These are phyloP conservation scores for Brasenia schreberi DNA, from an alignment of 164 flowering plant species.

Conservation along the genomic window DNA sequence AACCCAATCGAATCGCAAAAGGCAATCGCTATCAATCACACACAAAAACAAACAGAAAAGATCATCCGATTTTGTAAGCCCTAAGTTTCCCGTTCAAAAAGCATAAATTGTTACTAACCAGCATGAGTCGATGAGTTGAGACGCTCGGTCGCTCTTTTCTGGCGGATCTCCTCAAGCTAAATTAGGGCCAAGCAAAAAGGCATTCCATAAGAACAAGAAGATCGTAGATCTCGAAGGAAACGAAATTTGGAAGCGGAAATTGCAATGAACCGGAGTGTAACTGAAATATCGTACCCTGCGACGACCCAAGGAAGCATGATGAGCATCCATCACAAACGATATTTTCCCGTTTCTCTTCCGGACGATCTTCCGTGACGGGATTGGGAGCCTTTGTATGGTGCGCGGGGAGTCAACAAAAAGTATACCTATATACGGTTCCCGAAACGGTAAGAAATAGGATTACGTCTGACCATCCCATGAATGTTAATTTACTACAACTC, in stretches of 20 bases:
- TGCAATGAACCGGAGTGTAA: not conserved
- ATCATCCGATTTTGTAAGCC: not conserved
- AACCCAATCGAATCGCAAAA: not conserved
- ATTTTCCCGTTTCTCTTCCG: too few species aligned
- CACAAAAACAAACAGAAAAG: not conserved
- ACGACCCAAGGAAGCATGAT: slow-evolving; percentile 76
- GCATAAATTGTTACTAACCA: not conserved
- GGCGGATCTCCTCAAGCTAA: slow-evolving; percentile 90
- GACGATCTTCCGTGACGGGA: too few species aligned
- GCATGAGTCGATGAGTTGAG: slow-evolving; percentile 4
- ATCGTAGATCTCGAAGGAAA: not conserved
- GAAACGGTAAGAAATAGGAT: too few species aligned
- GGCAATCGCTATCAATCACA: not conserved
- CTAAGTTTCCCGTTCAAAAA: not conserved
- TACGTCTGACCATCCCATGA: too few species aligned
- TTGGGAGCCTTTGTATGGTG: too few species aligned
- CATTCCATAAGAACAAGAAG: not conserved
- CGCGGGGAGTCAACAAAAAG: too few species aligned
- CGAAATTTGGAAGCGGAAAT: not conserved
- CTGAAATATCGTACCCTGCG: slow-evolving; percentile 44
- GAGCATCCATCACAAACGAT: slow-evolving; percentile 48
- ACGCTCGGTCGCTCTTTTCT: slow-evolving; percentile 80
- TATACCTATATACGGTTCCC: too few species aligned
- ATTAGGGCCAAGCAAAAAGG: not conserved
- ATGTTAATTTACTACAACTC: too few species aligned